phyloP scores from a whole-genome alignment of 108 stramenopile genomes.

The Schizochytrium sp. region DNA sequence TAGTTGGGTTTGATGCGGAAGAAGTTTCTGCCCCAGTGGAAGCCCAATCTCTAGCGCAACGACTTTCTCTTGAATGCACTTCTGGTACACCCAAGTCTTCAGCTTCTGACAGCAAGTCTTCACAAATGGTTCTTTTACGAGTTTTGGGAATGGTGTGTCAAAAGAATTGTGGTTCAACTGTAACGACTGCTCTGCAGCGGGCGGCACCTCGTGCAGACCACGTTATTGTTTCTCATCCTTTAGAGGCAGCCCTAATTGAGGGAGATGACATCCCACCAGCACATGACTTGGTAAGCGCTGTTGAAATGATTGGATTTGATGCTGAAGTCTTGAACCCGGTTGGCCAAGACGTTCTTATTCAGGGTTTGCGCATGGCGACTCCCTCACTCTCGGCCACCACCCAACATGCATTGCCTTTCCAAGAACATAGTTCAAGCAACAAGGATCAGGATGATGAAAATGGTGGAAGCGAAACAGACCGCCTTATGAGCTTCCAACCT shows the following conservation, averaged over 20 bases:
- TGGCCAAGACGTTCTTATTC: not conserved
- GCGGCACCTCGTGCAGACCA: not conserved
- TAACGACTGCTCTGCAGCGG: slow-evolving; percentile 62
- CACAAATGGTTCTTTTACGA: slow-evolving; percentile 64
- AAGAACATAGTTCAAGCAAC: too few relatives aligned
- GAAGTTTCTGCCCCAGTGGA: not conserved
- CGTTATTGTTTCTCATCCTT: slow-evolving; percentile 66
- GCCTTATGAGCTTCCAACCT: not conserved
- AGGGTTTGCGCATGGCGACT: not conserved
- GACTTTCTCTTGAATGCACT: not conserved
- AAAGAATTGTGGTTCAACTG: slow-evolving; percentile 83
- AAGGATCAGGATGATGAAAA: not conserved
- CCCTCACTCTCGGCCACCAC: not conserved
- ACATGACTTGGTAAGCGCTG: not conserved
- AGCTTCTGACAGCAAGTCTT: not conserved
- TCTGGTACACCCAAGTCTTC: not conserved
- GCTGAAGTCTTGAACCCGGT: not conserved
- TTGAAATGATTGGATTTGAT: slow-evolving; percentile 35
- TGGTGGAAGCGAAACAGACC: not conserved
- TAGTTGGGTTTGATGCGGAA: slow-evolving; percentile 16
- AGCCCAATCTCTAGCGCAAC: not conserved
- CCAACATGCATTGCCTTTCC: too few relatives aligned
- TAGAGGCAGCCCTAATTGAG: slow-evolving; percentile 44
- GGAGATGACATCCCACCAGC: slow-evolving; percentile 39
- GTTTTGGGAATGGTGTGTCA: slow-evolving; percentile 95